A percentile compares a stretch with the other conserved stretches of the same genome.
These are phyloP conservation scores for Globisporangium canariense DNA, from an alignment of 352 stramenopile species.

Conservation along the genomic window DNA sequence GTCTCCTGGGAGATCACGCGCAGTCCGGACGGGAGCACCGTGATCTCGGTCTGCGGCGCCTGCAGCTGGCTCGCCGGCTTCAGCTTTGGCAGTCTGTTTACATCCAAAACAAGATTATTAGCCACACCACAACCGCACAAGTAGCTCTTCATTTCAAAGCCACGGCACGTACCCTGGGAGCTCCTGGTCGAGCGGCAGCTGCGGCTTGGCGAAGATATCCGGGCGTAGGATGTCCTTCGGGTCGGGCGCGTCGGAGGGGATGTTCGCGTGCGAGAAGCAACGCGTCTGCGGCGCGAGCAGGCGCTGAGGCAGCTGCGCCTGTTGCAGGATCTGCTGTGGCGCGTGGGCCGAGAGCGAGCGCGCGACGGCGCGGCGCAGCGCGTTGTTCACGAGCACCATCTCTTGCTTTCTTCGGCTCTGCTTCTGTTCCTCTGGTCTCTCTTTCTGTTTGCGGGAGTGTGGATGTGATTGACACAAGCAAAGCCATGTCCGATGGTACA, in stretches of 20 bases:
- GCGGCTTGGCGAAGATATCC: constrained; percentile 36
- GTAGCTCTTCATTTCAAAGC: background rate
- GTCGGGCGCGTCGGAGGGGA: constrained; percentile 23
- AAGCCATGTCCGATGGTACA: too few species aligned
- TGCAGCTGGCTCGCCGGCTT: constrained; percentile 82
- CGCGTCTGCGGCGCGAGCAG: constrained; percentile 21
- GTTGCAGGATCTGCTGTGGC: background rate
- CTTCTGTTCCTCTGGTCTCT: constrained; percentile 11
- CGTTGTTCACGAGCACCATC: constrained; percentile 29
- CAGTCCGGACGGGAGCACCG: constrained; percentile 92
- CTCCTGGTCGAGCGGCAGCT: constrained; percentile 59
- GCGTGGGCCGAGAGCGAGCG: constrained; percentile 13
- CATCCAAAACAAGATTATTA: background rate
- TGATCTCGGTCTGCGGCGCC: constrained; percentile 89
- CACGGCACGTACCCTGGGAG: constrained; percentile 34
- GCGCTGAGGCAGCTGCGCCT: background rate
- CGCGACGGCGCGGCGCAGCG: constrained; percentile 27
- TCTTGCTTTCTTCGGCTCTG: constrained; percentile 1
- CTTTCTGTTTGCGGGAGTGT: constrained; percentile 12
- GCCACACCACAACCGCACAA: background rate
- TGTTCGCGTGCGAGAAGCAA: constrained; percentile 39
- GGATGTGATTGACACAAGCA: constrained; percentile 1
- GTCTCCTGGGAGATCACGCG: constrained; percentile 96
- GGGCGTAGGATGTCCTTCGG: constrained; percentile 60
- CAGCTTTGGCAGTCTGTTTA: constrained; percentile 59